A percentile compares a stretch with the other conserved stretches of the same genome.
Evolutionary conservation across 2,329 filamentous ascomycete species (phyloP).

Genomic region (Davidsoniella eucalypti): DNA sequence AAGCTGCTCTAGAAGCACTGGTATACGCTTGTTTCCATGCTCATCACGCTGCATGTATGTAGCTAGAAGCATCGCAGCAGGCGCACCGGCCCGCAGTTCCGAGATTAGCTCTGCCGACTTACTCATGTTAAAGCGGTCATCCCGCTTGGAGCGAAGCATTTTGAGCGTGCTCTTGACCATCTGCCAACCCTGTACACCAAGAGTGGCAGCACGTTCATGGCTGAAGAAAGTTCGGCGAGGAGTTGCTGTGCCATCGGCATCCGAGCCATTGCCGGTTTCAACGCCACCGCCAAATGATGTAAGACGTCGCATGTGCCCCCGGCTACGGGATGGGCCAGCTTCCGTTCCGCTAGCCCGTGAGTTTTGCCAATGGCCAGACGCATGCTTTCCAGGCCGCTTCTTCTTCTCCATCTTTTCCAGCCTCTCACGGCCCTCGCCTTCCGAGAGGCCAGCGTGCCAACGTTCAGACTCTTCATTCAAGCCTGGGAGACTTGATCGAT

Average conservation of each 20-base stretch:
- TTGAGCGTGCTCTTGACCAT: constrained; percentile 84
- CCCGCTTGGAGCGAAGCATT: constrained; percentile 61
- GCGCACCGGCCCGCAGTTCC: constrained; percentile 79
- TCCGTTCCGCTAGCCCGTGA: constrained; percentile 14
- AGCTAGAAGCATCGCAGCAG: constrained; percentile 82
- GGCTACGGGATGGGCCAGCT: constrained; percentile 5
- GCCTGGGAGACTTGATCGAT: constrained; percentile 51
- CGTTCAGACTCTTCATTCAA: constrained; percentile 41
- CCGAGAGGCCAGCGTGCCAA: constrained; percentile 33
- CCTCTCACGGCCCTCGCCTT: constrained; percentile 56
- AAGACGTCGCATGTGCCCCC: constrained; percentile 46
- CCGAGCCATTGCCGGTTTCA: constrained; percentile 32
- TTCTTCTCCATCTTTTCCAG: constrained; percentile 27
- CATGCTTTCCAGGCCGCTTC: constrained; percentile 5
- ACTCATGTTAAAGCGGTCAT: constrained; percentile 78
- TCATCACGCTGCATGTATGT: constrained; percentile 98
- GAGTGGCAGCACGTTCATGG: constrained; percentile 53
- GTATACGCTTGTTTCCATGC: constrained; percentile 86
- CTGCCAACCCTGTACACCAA: constrained; percentile 73
- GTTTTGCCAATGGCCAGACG: constrained; percentile 4
- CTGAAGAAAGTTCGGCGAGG: constrained; percentile 40
- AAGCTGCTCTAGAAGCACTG: constrained; percentile 85
- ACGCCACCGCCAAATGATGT: constrained; percentile 47
- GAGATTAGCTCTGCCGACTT: constrained; percentile 96
- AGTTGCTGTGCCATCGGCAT: constrained; percentile 38